A percentile compares a stretch with the other conserved stretches of the same genome.
phyloP scores from a whole-genome alignment of 2,329 filamentous ascomycete species.

The Botrytis medusae region DNA sequence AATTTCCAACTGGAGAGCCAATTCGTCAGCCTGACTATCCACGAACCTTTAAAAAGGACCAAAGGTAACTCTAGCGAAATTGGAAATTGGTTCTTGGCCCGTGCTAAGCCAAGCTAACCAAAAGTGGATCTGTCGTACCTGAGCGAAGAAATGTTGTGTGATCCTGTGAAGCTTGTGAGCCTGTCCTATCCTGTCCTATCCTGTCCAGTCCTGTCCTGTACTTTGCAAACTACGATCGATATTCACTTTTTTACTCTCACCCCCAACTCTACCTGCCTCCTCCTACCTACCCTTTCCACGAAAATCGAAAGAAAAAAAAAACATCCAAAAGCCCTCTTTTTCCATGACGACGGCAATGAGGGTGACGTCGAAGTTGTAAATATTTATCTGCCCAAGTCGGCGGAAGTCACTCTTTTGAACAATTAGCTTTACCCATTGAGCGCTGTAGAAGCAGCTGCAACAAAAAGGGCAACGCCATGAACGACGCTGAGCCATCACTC shows the following conservation, averaged over 20 bases:
- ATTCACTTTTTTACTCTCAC: conserved; percentile 11
- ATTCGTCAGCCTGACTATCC: conserved; percentile 21
- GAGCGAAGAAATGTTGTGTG: conserved; percentile 5
- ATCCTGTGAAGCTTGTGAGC: neutral
- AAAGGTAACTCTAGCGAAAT: conserved; percentile 21
- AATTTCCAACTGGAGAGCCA: neutral
- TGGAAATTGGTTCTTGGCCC: conserved; percentile 19
- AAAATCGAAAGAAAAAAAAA: neutral
- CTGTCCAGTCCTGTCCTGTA: neutral
- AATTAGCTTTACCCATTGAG: conserved; percentile 25
- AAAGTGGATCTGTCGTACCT: conserved; percentile 10
- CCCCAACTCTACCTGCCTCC: neutral
- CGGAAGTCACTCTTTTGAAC: conserved; percentile 19
- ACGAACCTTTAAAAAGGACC: conserved; percentile 3
- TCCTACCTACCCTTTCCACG: neutral
- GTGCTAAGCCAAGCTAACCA: conserved; percentile 9
- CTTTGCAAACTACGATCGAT: neutral
- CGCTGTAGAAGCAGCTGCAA: conserved; percentile 39
- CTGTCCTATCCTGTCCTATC: neutral
- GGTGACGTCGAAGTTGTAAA: conserved; percentile 19
- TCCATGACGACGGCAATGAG: conserved; percentile 23
- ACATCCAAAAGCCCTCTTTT: neutral
- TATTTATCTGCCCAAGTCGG: conserved; percentile 18
- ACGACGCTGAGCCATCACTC: conserved; percentile 39
- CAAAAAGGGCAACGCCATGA: conserved; percentile 33